A percentile compares a stretch with the other conserved stretches of the same genome.
phyloP scores from a whole-genome alignment of 2,329 filamentous ascomycete species.

The Alternaria ventricosa region DNA sequence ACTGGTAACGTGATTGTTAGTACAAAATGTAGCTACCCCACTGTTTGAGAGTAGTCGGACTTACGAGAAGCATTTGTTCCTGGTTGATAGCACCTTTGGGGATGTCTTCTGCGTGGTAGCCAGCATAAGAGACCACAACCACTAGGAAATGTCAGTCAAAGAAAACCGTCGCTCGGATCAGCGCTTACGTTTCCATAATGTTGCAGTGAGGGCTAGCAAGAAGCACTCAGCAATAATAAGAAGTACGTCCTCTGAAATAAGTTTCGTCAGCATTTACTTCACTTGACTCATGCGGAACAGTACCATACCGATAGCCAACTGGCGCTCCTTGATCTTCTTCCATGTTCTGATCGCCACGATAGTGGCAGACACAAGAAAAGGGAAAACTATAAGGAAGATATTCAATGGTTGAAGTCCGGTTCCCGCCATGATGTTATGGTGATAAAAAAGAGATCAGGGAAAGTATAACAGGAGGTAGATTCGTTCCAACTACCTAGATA shows the following conservation, averaged over 20 bases:
- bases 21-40: background rate
- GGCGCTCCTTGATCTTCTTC: background rate
- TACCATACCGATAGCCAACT: conserved; percentile 3
- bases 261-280: background rate
- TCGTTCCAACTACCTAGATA: background rate
- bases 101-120: conserved; percentile 5
- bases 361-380: background rate
- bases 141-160: background rate
- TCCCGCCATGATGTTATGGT: conserved; percentile 3
- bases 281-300: background rate
- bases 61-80: background rate
- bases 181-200: background rate
- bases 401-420: conserved; percentile 8
- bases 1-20: conserved; percentile 1
- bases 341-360: conserved; percentile 11
- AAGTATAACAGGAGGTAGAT: background rate
- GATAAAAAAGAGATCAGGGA: background rate
- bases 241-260: background rate
- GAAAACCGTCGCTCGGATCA: background rate
- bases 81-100: conserved; percentile 6
- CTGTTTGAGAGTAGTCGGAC: background rate
- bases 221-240: background rate
- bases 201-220: background rate
- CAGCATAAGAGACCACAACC: background rate
- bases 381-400: conserved; percentile 9